A percentile compares a stretch with the other conserved stretches of the same genome.
These are phyloP conservation scores for Haberlea rhodopensis DNA, from an alignment of 257 asterid species.

Conservation along the genomic window DNA sequence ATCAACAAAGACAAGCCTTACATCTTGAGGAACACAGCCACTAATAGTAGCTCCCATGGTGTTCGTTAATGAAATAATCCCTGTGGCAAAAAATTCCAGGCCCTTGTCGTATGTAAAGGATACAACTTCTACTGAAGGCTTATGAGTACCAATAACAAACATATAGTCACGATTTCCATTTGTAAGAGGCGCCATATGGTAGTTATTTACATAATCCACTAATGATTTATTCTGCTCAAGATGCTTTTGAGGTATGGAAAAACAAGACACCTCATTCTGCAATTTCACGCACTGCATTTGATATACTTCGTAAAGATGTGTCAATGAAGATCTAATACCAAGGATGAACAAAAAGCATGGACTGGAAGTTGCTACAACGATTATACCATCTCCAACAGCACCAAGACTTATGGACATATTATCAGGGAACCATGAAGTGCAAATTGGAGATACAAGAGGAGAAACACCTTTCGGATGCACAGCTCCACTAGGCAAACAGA, in stretches of 20 bases:
- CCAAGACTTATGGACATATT: slow-evolving; percentile 76
- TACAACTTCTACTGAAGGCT: slow-evolving; percentile 90
- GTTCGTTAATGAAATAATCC: slow-evolving; percentile 70
- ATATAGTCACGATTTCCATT: slow-evolving; percentile 41
- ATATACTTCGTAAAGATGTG: slow-evolving; percentile 51
- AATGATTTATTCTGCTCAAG: slow-evolving; percentile 34
- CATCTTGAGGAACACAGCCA: slow-evolving; percentile 95
- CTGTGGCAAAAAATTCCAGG: slow-evolving; percentile 62
- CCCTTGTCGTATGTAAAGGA: slow-evolving; percentile 67
- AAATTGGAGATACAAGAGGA: slow-evolving; percentile 54
- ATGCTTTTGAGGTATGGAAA: slow-evolving; percentile 64
- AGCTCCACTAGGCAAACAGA: slow-evolving; percentile 58
- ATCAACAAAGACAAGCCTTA: slow-evolving; percentile 83
- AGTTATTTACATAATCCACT: slow-evolving; percentile 38
- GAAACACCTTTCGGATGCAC: slow-evolving; percentile 60
- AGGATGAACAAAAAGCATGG: slow-evolving; percentile 76
- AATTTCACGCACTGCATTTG: slow-evolving; percentile 68
- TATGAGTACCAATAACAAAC: slow-evolving; percentile 86
- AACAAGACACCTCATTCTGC: slow-evolving; percentile 90
- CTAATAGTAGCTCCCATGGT: slow-evolving; percentile 67
- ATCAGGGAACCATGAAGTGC: slow-evolving; percentile 72
- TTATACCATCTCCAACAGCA: slow-evolving; percentile 84
- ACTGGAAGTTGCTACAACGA: slow-evolving; percentile 76
- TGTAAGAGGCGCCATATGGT: slow-evolving; percentile 31
- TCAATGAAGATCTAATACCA: slow-evolving; percentile 54